Evolutionary conservation across 768 basidiomycete species (phyloP).

Genomic region (Phlebiopsis flavidoalba): DNA sequence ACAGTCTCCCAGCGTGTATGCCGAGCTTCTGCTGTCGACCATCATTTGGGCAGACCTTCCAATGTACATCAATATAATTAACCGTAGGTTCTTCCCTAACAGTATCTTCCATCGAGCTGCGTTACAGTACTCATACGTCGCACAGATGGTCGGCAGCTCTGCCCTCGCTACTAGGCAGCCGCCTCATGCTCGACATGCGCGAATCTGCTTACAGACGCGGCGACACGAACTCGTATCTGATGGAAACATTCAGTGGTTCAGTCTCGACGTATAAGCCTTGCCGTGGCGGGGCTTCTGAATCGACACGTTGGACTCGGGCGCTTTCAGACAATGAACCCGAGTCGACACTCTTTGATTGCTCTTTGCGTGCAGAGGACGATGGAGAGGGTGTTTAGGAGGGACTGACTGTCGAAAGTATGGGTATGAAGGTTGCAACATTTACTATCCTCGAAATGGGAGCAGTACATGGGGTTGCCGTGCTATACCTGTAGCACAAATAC

Average conservation of each 20-base stretch:
- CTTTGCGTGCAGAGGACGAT: too few species aligned
- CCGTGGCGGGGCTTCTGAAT: too few species aligned
- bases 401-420: too few species aligned
- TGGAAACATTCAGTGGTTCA: conserved; percentile 1
- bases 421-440: too few species aligned
- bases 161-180: conserved; percentile 21
- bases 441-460: too few species aligned
- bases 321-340: too few species aligned
- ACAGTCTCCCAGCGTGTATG: conserved; percentile 14
- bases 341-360: too few species aligned
- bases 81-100: conserved; percentile 14
- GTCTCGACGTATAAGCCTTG: too few species aligned
- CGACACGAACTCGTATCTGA: conserved; percentile 6
- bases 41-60: conserved; percentile 18
- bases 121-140: not conserved
- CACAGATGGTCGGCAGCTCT: conserved; percentile 22
- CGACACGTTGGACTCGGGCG: too few species aligned
- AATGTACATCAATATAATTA: conserved; percentile 18
- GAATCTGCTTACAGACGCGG: conserved; percentile 2
- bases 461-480: too few species aligned
- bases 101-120: not conserved
- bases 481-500: not conserved
- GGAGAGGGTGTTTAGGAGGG: too few species aligned
- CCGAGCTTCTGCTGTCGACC: conserved; percentile 14
- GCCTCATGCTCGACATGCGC: conserved; percentile 22